Base-by-base conservation (phyloP, 768 basidiomycete genomes). In the Porphyrellus cyaneotinctus region DNA sequence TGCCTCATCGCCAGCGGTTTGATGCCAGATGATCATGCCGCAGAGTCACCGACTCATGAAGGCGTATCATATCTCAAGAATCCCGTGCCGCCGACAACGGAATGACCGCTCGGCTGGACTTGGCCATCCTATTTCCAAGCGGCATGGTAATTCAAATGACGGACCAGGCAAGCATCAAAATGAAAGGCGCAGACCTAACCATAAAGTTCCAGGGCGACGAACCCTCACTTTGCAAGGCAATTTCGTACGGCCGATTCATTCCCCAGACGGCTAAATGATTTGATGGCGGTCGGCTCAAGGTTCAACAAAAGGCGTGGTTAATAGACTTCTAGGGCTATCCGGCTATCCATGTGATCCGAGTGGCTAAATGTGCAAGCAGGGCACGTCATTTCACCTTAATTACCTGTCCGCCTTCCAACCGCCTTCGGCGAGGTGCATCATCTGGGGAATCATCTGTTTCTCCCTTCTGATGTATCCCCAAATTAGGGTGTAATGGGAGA, bases 351-450 rank as follows among this genome's bases (percentile, higher is more conserved):
- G 54, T 63, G 61, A 68, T 67, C 66, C 59, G 62, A 49, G 58
- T 68, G 62, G 52, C 60, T 57, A 54, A 56, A 50, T 51, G 31
- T 49, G 58, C 52, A 47, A 33, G 23, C 38, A 62, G 47, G 41
- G 47, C 41, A 52, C 49, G 43, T 70, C 74, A 84, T 65, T 78
- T 78, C 61, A 82, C 75, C 69, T 83, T 83, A 51, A 75, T 75
- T 54, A 76, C 70, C 52, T 60, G 76, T 35, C 82, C 81, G 48
- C 77, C 76, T 61, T 83, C 82, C 41, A 84, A 68, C 52, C 81
- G 75, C 63, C 82, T 75, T 60, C 80, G 70, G 62, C 83, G 75
- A 56, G 70, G 64, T 50, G 76, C 79, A 53, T 75, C 74, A 50
- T 75, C 74, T 57, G 64, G 55, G 33, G 53, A 63, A 44, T 61